A percentile compares a stretch with the other conserved stretches of the same genome.
Evolutionary conservation across 1,139 yeast genomes (phyloP).

Genomic region (Diutina ranongensis): DNA sequence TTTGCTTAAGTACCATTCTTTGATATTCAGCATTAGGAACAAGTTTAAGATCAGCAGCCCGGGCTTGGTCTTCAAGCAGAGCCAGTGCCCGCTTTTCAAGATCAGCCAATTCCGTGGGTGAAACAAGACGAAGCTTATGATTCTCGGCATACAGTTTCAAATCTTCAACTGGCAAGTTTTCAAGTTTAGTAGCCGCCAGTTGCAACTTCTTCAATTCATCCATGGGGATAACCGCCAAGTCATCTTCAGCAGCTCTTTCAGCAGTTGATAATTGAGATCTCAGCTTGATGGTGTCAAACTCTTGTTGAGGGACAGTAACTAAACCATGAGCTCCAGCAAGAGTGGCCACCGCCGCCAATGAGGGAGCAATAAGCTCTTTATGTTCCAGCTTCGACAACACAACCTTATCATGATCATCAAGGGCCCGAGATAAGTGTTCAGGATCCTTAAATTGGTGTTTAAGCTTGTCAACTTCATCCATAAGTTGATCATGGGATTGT

Average conservation of each 20-base stretch:
- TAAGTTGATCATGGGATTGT: not conserved
- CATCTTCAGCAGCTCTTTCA: slow-evolving; percentile 16
- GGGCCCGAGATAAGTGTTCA: not conserved
- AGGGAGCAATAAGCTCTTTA: not conserved
- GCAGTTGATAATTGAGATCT: slow-evolving; percentile 6
- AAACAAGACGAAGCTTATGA: not conserved
- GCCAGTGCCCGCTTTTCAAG: slow-evolving; percentile 8
- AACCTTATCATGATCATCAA: not conserved
- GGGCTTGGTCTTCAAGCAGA: slow-evolving; percentile 15
- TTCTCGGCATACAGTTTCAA: not conserved
- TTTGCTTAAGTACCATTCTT: slow-evolving; percentile 21
- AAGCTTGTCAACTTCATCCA: not conserved
- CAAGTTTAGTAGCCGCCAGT: not conserved
- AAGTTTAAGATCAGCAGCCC: slow-evolving; percentile 16
- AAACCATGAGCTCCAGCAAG: not conserved
- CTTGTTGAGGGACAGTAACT: not conserved
- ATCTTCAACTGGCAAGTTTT: not conserved
- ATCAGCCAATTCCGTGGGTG: not conserved
- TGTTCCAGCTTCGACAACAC: not conserved
- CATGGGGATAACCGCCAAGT: slow-evolving; percentile 16
- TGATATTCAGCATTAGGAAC: slow-evolving; percentile 20
- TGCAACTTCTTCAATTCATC: slow-evolving; percentile 11
- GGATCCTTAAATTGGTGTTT: not conserved
- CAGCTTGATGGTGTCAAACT: not conserved
- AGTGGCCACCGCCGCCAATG: not conserved